Conservation (phyloP, 2,329 filamentous ascomycete genomes). For the Escovopsis weberi region DNA sequence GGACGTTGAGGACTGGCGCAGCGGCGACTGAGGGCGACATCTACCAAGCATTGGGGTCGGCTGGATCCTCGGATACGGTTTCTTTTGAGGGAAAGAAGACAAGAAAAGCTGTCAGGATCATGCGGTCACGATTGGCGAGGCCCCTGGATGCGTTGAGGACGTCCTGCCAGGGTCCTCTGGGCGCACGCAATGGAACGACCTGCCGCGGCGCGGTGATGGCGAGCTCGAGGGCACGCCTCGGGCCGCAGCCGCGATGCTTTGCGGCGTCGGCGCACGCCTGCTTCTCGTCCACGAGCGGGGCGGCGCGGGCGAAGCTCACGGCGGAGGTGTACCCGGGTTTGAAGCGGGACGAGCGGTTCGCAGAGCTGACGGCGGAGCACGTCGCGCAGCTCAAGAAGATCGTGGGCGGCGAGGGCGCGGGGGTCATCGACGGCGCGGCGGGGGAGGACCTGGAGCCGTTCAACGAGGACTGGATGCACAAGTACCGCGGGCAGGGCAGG, state of each 20-base stretch:
- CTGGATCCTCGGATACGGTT: too few relatives aligned
- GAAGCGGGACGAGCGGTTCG: conserved; percentile 64
- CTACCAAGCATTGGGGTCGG: too few relatives aligned
- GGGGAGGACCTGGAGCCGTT: conserved; percentile 72
- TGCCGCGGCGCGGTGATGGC: too few relatives aligned
- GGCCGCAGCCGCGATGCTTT: conserved; percentile 7
- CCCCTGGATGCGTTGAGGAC: conserved; percentile 8
- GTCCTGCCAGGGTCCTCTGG: conserved; percentile 1
- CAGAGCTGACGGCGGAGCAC: conserved; percentile 60
- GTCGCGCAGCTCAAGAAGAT: conserved; percentile 69
- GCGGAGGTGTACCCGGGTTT: conserved; percentile 75
- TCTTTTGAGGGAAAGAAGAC: too few relatives aligned
- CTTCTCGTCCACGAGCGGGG: conserved; percentile 11
- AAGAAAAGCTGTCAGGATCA: background rate
- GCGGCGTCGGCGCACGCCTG: conserved; percentile 16
- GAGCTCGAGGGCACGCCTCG: too few relatives aligned
- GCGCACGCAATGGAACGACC: too few relatives aligned
- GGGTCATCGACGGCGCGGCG: conserved; percentile 65
- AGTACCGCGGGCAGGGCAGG: conserved; percentile 82
- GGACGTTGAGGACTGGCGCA: too few relatives aligned
- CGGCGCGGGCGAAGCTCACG: conserved; percentile 48
- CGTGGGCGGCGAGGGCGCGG: conserved; percentile 57
- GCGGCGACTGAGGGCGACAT: too few relatives aligned
- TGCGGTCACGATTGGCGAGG: conserved; percentile 8
- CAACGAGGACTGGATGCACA: conserved; percentile 98